Conservation (phyloP, 2,329 filamentous ascomycete species). For the Apiospora rasikravindrae region DNA sequence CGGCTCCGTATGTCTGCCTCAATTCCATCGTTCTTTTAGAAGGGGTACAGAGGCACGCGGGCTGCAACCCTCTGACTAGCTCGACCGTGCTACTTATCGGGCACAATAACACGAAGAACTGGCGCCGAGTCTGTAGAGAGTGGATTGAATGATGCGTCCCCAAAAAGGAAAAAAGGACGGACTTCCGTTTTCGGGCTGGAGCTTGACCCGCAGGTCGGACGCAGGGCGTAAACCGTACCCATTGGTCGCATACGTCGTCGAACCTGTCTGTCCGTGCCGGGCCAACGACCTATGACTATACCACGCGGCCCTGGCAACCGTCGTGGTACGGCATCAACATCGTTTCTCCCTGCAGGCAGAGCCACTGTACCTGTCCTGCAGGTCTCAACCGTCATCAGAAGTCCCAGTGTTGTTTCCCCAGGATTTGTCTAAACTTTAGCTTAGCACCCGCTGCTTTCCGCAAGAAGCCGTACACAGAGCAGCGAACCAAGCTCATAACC, state of each 20-base stretch:
- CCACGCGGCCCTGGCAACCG: neutral
- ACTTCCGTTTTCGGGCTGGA: neutral
- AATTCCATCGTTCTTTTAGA: neutral
- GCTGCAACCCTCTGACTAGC: neutral
- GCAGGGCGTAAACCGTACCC: neutral
- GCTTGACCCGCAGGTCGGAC: neutral
- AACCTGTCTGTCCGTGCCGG: neutral
- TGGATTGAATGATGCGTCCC: neutral
- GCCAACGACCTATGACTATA: neutral
- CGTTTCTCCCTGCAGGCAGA: neutral
- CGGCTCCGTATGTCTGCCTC: neutral
- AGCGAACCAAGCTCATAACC: neutral
- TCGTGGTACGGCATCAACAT: neutral
- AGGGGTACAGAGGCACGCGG: neutral
- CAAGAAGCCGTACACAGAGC: conserved; percentile 7
- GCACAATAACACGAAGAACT: neutral
- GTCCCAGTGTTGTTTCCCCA: conserved; percentile 8
- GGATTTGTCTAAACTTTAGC: neutral
- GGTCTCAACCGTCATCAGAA: neutral
- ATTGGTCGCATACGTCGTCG: neutral
- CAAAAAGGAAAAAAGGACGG: neutral
- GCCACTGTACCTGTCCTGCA: neutral
- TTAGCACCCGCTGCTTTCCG: conserved; percentile 16
- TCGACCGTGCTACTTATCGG: neutral
- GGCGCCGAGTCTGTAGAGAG: neutral